Evolutionary conservation across 2,329 filamentous ascomycete species (phyloP).

Genomic region (Simplicillium aogashimaense): DNA sequence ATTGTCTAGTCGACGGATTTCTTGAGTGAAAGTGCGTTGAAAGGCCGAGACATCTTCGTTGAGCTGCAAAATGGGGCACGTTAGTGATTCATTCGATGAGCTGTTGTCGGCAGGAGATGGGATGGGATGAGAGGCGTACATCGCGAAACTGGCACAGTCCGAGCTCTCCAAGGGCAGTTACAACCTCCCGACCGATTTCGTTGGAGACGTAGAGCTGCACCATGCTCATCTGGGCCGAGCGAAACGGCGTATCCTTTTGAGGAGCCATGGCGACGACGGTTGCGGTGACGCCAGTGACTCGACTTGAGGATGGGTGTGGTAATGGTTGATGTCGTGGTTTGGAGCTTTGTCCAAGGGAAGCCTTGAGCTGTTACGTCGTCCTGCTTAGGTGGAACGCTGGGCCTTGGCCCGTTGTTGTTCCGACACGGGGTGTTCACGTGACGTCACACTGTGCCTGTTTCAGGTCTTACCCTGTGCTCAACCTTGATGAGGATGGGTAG

Average conservation of each 20-base stretch:
- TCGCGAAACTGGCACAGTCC: conserved; percentile 96
- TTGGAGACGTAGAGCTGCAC: conserved; percentile 99
- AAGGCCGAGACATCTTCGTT: conserved; percentile 91
- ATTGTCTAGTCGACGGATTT: conserved; percentile 95
- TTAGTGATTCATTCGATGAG: conserved; percentile 10
- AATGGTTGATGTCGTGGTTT: conserved; percentile 10
- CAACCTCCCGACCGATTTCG: conserved; percentile 95
- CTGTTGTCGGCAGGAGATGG: conserved; percentile 8
- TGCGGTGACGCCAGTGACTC: conserved; percentile 17
- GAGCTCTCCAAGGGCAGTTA: conserved; percentile 91
- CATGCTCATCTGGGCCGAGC: conserved; percentile 99
- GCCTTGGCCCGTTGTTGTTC: neutral
- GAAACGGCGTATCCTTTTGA: conserved; percentile 88
- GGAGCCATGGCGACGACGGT: conserved; percentile 44
- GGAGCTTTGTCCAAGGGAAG: conserved; percentile 2
- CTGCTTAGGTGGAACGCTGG: conserved; percentile 1
- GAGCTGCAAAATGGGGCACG: conserved; percentile 44
- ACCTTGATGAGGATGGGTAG: too few relatives aligned
- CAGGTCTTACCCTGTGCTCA: too few relatives aligned
- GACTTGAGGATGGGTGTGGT: conserved; percentile 17
- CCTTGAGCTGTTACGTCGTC: conserved; percentile 6
- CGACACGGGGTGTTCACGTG: conserved; percentile 2
- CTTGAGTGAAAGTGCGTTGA: conserved; percentile 93
- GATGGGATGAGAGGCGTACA: conserved; percentile 44
- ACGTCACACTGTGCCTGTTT: conserved; percentile 1